Evolutionary conservation across 2,329 filamentous ascomycete species (phyloP), one percentile per base, ranked within the genome.

Genomic region (Aspergillus texensis): DNA sequence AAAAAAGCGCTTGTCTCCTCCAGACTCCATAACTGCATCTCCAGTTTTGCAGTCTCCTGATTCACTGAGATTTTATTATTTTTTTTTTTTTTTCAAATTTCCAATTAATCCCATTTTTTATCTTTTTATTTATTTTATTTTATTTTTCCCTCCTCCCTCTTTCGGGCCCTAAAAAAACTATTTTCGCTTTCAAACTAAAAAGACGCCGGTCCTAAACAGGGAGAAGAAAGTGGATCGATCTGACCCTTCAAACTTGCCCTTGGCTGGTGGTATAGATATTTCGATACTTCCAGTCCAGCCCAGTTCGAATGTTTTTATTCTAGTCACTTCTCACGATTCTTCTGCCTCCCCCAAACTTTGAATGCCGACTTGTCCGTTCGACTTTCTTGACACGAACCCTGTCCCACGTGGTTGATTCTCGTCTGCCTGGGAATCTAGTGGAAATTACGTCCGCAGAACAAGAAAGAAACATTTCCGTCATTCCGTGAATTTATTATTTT

Each of bases 191-290:
- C 41, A 39, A 58, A 54, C 61, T 62, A 62, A 61, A 62, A 58
- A 54, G 53, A 65, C 45, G 58, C 58, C 45, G 62, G 54, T 57
- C 57, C 53, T 53, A 65, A 60, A 60, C 57, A 63, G 57, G 64
- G 52, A 53, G 59, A 56, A 55, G 55, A 62, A 65, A 70, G 68
- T 69, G 68, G 68, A 68, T 66, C 68, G 67, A 70, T 69, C 67
- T 69, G 68, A 67, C 64, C 65, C 67, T 70, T 63, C 61, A 64
- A 56, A 68, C 67, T 61, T 63, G 32, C 57, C 61, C 63, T 67
- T 61, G 62, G 64, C 62, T 34, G 54, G 59, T 62, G 61, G 56
- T 59, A 62, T 57, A 63, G 61, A 59, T 57, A 52, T 55, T 60
- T 61, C 32, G 41, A 63, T 61, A 61, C 46, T 62, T 62, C 57